phyloP scores from a whole-genome alignment of 805 yeast genomes.

The Sungouiella blattae region DNA sequence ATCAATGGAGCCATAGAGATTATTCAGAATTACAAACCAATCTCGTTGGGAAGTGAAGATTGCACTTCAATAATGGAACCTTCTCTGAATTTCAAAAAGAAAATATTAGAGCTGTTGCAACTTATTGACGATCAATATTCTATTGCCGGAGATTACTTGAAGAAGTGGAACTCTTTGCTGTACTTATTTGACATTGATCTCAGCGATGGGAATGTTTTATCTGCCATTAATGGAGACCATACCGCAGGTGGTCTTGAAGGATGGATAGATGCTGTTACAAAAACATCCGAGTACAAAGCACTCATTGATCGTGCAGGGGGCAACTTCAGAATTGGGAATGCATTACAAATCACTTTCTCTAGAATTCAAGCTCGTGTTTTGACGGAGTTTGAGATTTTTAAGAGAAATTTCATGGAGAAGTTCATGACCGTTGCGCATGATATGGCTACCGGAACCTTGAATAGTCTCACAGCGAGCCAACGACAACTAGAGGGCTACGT shows the following conservation, averaged over 20 bases:
- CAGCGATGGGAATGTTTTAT: background rate
- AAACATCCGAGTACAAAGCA: constrained; percentile 39
- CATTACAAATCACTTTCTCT: constrained; percentile 40
- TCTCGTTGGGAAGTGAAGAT: background rate
- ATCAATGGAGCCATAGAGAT: constrained; percentile 16
- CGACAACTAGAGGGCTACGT: background rate
- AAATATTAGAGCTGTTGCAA: background rate
- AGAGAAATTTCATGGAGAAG: constrained; percentile 36
- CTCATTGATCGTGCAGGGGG: constrained; percentile 48
- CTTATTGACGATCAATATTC: background rate
- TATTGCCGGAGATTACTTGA: constrained; percentile 26
- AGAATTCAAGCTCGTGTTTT: constrained; percentile 52
- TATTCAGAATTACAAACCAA: constrained; percentile 9
- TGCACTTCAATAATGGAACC: no score
- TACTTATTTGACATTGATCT: constrained; percentile 44
- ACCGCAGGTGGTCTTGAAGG: constrained; percentile 33
- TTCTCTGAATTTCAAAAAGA: background rate
- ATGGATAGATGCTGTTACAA: constrained; percentile 50
- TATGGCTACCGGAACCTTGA: constrained; percentile 16
- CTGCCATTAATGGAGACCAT: background rate
- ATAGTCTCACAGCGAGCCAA: background rate
- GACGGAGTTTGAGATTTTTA: constrained; percentile 60
- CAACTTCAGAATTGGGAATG: constrained; percentile 38
- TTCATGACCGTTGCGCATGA: constrained; percentile 39
- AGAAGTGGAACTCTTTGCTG: constrained; percentile 55